Evolutionary conservation across 2,329 filamentous ascomycete genomes (phyloP).

Genomic region (Zymoseptoria tritici): DNA sequence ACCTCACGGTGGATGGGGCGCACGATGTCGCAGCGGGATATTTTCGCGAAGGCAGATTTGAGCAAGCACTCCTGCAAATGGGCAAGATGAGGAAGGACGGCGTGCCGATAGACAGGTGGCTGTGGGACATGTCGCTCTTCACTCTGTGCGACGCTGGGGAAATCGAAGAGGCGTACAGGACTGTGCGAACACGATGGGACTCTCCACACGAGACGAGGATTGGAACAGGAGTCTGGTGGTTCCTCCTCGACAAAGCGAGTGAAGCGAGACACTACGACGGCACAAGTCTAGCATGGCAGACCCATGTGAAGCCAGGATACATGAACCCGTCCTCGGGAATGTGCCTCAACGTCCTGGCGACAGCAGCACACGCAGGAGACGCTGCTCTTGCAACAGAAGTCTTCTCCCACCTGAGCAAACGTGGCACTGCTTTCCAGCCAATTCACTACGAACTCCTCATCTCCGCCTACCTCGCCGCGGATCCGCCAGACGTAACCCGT

Average conservation of each 20-base stretch:
- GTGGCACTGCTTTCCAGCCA: constrained; percentile 50
- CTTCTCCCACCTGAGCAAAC: constrained; percentile 56
- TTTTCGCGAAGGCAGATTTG: constrained; percentile 73
- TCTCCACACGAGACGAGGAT: constrained; percentile 34
- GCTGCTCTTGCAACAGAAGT: constrained; percentile 61
- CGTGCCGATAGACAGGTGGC: constrained; percentile 57
- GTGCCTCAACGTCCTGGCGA: constrained; percentile 61
- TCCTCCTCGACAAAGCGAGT: constrained; percentile 69
- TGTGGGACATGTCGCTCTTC: constrained; percentile 71
- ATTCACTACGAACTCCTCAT: constrained; percentile 77
- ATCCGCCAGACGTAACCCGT: constrained; percentile 50
- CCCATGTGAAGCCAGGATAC: constrained; percentile 51
- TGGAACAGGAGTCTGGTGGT: constrained; percentile 56
- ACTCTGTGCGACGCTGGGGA: constrained; percentile 64
- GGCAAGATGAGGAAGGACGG: constrained; percentile 56
- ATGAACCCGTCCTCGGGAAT: constrained; percentile 58
- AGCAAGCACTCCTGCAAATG: constrained; percentile 66
- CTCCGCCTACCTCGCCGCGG: constrained; percentile 56
- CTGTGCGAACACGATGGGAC: constrained; percentile 55
- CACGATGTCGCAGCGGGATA: constrained; percentile 65
- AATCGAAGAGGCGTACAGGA: constrained; percentile 65
- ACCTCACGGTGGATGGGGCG: constrained; percentile 53
- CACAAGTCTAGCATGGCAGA: constrained; percentile 64
- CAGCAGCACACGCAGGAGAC: constrained; percentile 64
- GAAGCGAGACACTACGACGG: constrained; percentile 52